Evolutionary conservation across 2,329 filamentous ascomycete species (phyloP), one percentile per base, ranked within the genome.

Genomic region (Ceratocystis variospora): DNA sequence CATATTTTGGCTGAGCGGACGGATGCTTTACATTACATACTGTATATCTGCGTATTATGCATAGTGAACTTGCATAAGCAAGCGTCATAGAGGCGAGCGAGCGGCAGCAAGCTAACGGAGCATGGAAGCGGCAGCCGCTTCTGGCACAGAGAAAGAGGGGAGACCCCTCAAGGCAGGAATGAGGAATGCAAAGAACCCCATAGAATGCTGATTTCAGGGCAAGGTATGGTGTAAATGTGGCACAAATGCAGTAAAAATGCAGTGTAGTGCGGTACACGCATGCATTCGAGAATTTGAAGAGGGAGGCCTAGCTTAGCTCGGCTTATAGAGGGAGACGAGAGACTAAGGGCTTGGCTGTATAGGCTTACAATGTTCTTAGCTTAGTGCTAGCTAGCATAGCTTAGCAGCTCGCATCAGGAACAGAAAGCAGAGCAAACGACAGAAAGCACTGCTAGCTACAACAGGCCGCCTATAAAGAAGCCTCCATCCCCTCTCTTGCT

Each of bases 391-490:
- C 22, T 28, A 53, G 48, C 48, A 28, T 28, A 53, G 19, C 48
- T 25, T 8, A 53, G 48, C 48, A 53, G 48, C 6, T 48, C 19
- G 46, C 46, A 48, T 48, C 48, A 28, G 48, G 48, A 53, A 53
- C 48, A 5, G 15, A 28, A 41, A 5, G 12, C 37, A 41, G 37
- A 15, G 37, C 37, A 41, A 15, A 15, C 12, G 10, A 41, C 12
- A 15, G 37, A 41, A 12, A 41, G 10, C 37, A 41, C 37, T 15
- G 37, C 37, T 41, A 15, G 37, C 37, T 41, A 15, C 61, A 44
- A 53, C n/a, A n/a, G 17, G 28, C 12, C n/a, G n/a, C 44, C 55
- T 59, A 59, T 59, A 59, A 64, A 64, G 10, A 31, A 25, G 62
- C 22, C 8, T 48, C 46, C 4, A 17, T 55, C 28, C 33, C 61